Evolutionary conservation across 805 yeast genomes (phyloP).

Genomic region (Kluyveromyces dobzhanskii): DNA sequence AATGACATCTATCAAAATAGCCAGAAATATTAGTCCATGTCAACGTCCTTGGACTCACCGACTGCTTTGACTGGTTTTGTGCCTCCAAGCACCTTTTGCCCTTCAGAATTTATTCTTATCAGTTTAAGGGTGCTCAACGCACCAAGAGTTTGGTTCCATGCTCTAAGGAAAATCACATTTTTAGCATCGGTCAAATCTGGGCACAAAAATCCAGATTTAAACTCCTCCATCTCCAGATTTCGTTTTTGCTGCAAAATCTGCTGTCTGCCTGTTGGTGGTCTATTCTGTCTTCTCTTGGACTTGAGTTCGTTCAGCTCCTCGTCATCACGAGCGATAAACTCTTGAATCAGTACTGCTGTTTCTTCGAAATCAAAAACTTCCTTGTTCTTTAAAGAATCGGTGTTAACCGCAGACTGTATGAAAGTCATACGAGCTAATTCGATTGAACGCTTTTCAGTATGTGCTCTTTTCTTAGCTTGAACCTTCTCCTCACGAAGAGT

Average conservation of each 20-base stretch:
- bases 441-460: slow-evolving; percentile 49
- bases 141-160: slow-evolving; percentile 81
- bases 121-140: slow-evolving; percentile 58
- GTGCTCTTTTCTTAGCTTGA: slow-evolving; percentile 46
- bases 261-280: slow-evolving; percentile 73
- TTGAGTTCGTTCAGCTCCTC: slow-evolving; percentile 62
- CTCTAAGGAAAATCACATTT: slow-evolving; percentile 51
- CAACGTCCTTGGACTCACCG: slow-evolving; percentile 12
- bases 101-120: slow-evolving; percentile 26
- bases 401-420: slow-evolving; percentile 49
- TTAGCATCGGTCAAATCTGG: slow-evolving; percentile 62
- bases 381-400: slow-evolving; percentile 32
- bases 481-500: slow-evolving; percentile 73
- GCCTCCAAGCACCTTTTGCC: slow-evolving; percentile 21
- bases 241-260: slow-evolving; percentile 53
- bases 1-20: too few species aligned
- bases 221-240: slow-evolving; percentile 55
- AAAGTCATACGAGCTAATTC: slow-evolving; percentile 52
- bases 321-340: slow-evolving; percentile 60
- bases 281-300: slow-evolving; percentile 67
- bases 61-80: slow-evolving; percentile 5
- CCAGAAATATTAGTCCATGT: slow-evolving; percentile 10
- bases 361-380: slow-evolving; percentile 47
- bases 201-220: slow-evolving; percentile 55
- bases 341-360: slow-evolving; percentile 49